A percentile compares a stretch with the other conserved stretches of the same genome.
Conservation (phyloP, 345 rosid genomes). For the Citrus sp. region DNA sequence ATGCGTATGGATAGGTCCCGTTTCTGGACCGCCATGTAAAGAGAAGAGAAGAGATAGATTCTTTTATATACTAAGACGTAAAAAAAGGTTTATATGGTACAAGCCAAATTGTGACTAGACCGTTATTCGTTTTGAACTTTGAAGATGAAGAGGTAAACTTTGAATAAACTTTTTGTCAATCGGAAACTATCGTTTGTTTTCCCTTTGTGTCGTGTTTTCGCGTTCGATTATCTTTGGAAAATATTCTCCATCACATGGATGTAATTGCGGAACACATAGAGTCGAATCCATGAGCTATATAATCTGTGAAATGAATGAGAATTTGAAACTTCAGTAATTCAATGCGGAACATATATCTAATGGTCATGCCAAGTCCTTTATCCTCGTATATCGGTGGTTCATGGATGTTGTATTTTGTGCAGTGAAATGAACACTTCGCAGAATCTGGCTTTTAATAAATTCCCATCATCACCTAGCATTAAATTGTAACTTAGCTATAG, state of each 20-base stretch:
- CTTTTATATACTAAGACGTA: neutral
- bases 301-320: neutral
- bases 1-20: neutral
- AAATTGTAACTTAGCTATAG: too few species aligned
- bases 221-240: neutral
- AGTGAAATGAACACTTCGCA: neutral
- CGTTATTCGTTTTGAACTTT: conserved; percentile 1
- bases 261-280: neutral
- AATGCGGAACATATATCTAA: too few species aligned
- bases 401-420: neutral
- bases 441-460: neutral
- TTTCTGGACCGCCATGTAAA: neutral
- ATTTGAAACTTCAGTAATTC: neutral
- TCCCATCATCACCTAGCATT: too few species aligned
- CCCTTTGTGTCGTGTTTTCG: neutral
- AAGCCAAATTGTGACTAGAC: neutral
- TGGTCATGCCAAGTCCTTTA: neutral
- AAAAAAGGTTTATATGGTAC: neutral
- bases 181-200: neutral
- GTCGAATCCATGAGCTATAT: neutral
- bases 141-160: neutral
- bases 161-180: conserved; percentile 13
- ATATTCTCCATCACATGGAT: neutral
- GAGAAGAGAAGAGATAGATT: neutral
- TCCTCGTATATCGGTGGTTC: neutral